Evolutionary conservation across 1,284 basidiomycete species (phyloP).

Genomic region (Puccinia brachypodii): DNA sequence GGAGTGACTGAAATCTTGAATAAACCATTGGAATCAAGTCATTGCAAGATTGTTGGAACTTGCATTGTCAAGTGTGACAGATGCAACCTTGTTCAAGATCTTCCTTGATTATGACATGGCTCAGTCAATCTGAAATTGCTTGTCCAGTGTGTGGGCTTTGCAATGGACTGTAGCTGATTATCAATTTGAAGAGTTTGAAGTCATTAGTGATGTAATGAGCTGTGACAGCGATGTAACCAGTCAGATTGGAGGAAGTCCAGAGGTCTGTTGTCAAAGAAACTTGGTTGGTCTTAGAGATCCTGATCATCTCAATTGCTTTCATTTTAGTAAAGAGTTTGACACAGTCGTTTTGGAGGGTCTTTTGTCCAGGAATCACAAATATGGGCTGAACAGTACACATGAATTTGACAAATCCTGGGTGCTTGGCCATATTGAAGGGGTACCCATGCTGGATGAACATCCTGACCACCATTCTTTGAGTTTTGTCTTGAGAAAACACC

Average conservation of each 20-base stretch:
- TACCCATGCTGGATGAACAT: neutral
- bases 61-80: neutral
- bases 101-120: neutral
- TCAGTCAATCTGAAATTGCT: neutral
- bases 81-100: neutral
- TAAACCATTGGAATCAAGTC: neutral
- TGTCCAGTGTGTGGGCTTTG: neutral
- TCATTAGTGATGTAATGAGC: neutral
- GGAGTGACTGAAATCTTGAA: neutral
- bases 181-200: neutral
- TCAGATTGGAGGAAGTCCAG: neutral
- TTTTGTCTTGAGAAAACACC: too few species aligned
- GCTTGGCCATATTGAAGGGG: neutral
- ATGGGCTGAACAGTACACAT: neutral
- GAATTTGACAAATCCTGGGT: neutral
- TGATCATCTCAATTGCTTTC: neutral
- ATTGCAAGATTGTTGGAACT: neutral
- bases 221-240: conserved; percentile 4
- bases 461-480: too few species aligned
- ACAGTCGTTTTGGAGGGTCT: neutral
- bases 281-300: neutral
- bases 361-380: neutral
- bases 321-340: neutral
- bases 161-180: neutral
- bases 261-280: neutral